Evolutionary conservation across 495 filamentous ascomycete genomes (phyloP).

Genomic region (Penicillium verhagenii): DNA sequence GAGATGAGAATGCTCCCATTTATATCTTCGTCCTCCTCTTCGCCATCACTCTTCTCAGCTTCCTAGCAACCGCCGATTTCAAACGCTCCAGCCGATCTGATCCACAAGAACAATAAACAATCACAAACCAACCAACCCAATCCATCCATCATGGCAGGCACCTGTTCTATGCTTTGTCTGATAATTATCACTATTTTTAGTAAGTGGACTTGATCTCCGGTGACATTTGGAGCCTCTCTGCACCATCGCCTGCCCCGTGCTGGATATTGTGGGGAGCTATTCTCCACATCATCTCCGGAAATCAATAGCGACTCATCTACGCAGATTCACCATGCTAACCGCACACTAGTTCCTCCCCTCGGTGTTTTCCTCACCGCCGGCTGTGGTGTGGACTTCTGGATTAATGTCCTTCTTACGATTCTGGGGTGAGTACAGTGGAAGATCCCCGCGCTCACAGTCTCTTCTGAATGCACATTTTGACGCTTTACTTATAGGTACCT

Average conservation of each 20-base stretch:
- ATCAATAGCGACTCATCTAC: background rate
- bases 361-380: constrained; percentile 63
- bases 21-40: constrained; percentile 36
- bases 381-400: constrained; percentile 61
- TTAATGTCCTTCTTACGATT: constrained; percentile 62
- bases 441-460: background rate
- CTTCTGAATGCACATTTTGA: background rate
- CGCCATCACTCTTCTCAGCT: constrained; percentile 27
- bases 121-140: background rate
- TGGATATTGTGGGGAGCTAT: background rate
- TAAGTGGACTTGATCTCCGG: constrained; percentile 24
- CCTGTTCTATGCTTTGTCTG: constrained; percentile 43
- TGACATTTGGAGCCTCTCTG: background rate
- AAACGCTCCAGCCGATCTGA: constrained; percentile 15
- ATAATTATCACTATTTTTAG: constrained; percentile 60
- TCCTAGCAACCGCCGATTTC: constrained; percentile 28
- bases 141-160: constrained; percentile 34
- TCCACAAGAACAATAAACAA: constrained; percentile 3
- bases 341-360: constrained; percentile 56
- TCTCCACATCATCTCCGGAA: background rate
- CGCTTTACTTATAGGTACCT: constrained; percentile 54
- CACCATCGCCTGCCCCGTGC: background rate
- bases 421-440: constrained; percentile 55
- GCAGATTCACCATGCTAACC: constrained; percentile 14
- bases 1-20: constrained; percentile 30